Percentiles rank a stretch among this genome's conserved stretches.
These are phyloP conservation scores for Noccaea bulbosa DNA, from an alignment of 345 rosid species.

Conservation along the genomic window DNA sequence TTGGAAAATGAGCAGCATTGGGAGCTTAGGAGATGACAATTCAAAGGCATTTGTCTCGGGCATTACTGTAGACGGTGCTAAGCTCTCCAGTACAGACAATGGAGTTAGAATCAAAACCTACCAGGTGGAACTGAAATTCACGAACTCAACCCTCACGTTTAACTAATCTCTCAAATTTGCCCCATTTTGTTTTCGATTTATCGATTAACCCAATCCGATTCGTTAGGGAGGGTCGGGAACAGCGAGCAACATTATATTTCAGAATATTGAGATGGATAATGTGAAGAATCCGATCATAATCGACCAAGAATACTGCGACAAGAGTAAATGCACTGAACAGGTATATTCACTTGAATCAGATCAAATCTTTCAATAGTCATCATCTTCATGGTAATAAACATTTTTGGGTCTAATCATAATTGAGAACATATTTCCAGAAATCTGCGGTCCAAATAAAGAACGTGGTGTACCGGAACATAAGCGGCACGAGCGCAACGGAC, in stretches of 20 bases:
- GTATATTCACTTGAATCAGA: conserved; percentile 37
- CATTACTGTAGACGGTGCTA: conserved; percentile 67
- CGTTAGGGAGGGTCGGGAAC: conserved; percentile 86
- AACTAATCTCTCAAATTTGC: not conserved
- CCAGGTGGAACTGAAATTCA: conserved; percentile 55
- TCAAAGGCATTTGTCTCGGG: conserved; percentile 70
- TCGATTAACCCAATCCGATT: not conserved
- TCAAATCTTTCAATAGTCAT: conserved; percentile 6
- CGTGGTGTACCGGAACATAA: conserved; percentile 71
- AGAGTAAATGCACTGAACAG: conserved; percentile 62
- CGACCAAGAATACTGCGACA: conserved; percentile 87
- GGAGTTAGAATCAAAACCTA: conserved; percentile 94
- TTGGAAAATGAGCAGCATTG: conserved; percentile 56
- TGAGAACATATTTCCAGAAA: conserved; percentile 45
- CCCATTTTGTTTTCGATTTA: not conserved
- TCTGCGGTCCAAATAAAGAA: conserved; percentile 73
- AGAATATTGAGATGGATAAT: conserved; percentile 68
- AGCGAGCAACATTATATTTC: conserved; percentile 70
- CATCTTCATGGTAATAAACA: not conserved
- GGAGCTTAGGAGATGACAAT: conserved; percentile 67
- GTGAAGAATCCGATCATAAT: conserved; percentile 85
- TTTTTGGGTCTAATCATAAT: conserved; percentile 7
- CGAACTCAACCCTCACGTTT: not conserved
- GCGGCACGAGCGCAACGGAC: conserved; percentile 68
- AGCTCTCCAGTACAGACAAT: conserved; percentile 65